Percentiles rank a stretch among this genome's conserved stretches.
Evolutionary conservation across 2,329 filamentous ascomycete genomes (phyloP).

Genomic region (Aspergillus oerlinghausenensis): DNA sequence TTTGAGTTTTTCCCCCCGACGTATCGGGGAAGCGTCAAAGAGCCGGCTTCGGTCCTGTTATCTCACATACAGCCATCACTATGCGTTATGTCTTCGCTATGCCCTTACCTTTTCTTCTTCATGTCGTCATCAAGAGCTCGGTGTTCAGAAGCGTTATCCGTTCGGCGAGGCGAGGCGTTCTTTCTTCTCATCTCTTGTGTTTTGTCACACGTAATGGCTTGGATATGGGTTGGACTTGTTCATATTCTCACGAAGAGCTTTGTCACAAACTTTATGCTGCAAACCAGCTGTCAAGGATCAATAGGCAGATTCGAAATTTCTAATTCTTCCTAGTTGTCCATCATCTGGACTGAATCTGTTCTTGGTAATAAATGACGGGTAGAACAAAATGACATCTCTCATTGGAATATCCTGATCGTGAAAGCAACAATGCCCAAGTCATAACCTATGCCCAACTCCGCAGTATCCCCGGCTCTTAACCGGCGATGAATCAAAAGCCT

Average conservation of each 20-base stretch:
- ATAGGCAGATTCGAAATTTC: background rate
- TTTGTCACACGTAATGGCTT: background rate
- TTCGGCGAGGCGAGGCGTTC: slow-evolving; percentile 19
- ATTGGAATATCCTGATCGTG: slow-evolving; percentile 9
- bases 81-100: slow-evolving; percentile 1
- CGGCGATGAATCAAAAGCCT: background rate
- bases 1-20: background rate
- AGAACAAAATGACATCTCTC: slow-evolving; percentile 3
- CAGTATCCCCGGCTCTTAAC: background rate
- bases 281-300: background rate
- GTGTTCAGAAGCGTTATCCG: slow-evolving; percentile 29
- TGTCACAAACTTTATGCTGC: background rate
- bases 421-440: slow-evolving; percentile 2
- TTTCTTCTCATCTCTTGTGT: slow-evolving; percentile 12
- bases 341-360: background rate
- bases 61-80: background rate
- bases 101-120: slow-evolving; percentile 2
- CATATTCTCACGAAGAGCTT: background rate
- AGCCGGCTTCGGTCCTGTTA: background rate
- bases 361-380: background rate
- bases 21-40: background rate
- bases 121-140: slow-evolving; percentile 13
- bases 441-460: background rate
- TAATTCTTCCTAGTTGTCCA: background rate
- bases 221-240: background rate